These are phyloP conservation scores for Vigna angularis DNA, from an alignment of 306 rosid genomes.

Conservation along the genomic window DNA sequence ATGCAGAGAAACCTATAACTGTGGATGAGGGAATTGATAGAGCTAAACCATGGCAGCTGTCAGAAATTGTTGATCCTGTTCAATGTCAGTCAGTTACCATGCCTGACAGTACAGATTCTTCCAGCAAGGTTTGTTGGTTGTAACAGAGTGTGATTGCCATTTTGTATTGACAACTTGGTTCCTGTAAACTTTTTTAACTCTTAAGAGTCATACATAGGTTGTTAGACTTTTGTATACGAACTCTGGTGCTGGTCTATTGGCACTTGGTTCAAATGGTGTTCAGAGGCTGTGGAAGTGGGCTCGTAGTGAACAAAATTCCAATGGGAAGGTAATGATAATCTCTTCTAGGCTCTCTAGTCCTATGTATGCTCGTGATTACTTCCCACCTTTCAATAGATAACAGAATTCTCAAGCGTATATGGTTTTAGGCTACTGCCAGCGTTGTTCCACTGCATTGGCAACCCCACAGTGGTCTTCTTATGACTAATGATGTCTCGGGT, in stretches of 20 bases:
- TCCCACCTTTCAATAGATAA: slow-evolving; percentile 29
- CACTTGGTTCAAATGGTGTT: slow-evolving; percentile 86
- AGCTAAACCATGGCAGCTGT: slow-evolving; percentile 78
- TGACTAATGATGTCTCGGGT: slow-evolving; percentile 80
- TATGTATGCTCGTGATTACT: slow-evolving; percentile 9
- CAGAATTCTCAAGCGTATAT: slow-evolving; percentile 49
- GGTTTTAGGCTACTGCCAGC: slow-evolving; percentile 81
- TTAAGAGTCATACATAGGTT: slow-evolving; percentile 55
- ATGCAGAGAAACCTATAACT: slow-evolving; percentile 65
- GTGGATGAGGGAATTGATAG: slow-evolving; percentile 69
- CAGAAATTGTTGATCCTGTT: slow-evolving; percentile 79
- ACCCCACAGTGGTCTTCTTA: slow-evolving; percentile 84
- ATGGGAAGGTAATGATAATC: slow-evolving; percentile 65
- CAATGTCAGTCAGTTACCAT: slow-evolving; percentile 75
- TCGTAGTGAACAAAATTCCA: slow-evolving; percentile 73
- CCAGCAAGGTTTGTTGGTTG: slow-evolving; percentile 74
- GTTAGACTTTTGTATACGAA: slow-evolving; percentile 80
- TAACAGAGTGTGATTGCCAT: slow-evolving; percentile 28
- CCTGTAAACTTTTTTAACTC: slow-evolving; percentile 24
- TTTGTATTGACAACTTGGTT: slow-evolving; percentile 33
- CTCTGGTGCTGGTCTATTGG: slow-evolving; percentile 82
- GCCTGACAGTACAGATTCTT: slow-evolving; percentile 79
- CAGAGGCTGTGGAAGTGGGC: slow-evolving; percentile 94
- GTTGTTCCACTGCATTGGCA: slow-evolving; percentile 90
- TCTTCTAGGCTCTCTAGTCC: slow-evolving; percentile 20